Percentiles rank a stretch among this genome's conserved stretches.
phyloP scores from a whole-genome alignment of 2,329 filamentous ascomycete genomes.

The Lasiodiplodia sp. region DNA sequence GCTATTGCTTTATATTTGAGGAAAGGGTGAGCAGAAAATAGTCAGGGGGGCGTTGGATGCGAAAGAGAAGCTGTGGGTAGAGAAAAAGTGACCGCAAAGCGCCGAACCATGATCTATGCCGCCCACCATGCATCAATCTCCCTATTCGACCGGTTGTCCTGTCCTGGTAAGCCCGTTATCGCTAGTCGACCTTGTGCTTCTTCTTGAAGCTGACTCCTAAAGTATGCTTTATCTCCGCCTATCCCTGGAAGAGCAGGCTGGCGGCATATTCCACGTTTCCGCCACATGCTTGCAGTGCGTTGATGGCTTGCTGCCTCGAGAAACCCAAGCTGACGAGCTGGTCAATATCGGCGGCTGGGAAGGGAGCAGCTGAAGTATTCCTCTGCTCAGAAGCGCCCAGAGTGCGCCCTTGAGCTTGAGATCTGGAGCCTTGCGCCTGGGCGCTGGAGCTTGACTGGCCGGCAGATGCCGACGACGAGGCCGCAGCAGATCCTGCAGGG shows the following conservation, averaged over 20 bases:
- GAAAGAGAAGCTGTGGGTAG: constrained; percentile 12
- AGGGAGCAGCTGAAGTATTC: constrained; percentile 39
- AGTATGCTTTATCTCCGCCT: constrained; percentile 41
- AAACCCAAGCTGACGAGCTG: constrained; percentile 82
- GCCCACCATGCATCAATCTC: constrained; percentile 28
- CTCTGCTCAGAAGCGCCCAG: constrained; percentile 36
- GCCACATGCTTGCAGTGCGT: constrained; percentile 80
- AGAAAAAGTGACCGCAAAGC: constrained; percentile 23
- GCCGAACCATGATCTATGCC: constrained; percentile 31
- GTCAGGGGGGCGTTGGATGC: constrained; percentile 14
- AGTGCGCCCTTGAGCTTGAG: constrained; percentile 43
- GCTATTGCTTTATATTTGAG: constrained; percentile 8
- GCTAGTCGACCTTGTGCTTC: neutral
- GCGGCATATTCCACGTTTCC: constrained; percentile 92
- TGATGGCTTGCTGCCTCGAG: constrained; percentile 75
- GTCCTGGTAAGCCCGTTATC: neutral
- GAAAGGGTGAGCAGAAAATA: neutral
- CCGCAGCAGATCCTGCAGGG: constrained; percentile 53
- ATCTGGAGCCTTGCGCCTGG: constrained; percentile 30
- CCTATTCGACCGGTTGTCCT: constrained; percentile 7
- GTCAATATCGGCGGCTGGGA: constrained; percentile 72
- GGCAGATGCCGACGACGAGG: constrained; percentile 34
- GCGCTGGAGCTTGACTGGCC: constrained; percentile 25
- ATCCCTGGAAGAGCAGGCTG: constrained; percentile 69
- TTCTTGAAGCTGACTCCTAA: constrained; percentile 39